Base-by-base conservation (phyloP, 2,329 filamentous ascomycete species). In the Verticillium dahliae region DNA sequence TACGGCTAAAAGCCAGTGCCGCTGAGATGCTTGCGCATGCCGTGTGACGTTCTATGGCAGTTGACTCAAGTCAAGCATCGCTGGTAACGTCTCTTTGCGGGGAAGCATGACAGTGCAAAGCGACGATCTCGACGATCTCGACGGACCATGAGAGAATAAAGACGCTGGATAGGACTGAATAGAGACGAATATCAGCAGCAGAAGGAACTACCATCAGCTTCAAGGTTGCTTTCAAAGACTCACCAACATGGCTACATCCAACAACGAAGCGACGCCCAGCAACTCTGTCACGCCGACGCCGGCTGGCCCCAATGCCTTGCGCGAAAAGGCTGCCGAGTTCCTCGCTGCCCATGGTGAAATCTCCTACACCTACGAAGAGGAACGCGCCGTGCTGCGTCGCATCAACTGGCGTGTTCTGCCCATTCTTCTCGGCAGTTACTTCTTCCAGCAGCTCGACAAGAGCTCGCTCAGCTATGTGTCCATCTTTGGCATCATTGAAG, bases 371-470 rank as follows among this genome's bases (percentile, higher is more conserved):
- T 78, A 77, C 61, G 78, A 82, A 45, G 81, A 84, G 66, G 81
- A 83, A 65, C 76, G 74, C n/a, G 70, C 66, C 1, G 76, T 79
- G 3, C 65, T 80, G n/a, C 71, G 70, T 27, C 73, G 73, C n/a
- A 82, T 85, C 56, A 81, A 85, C 65, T 65, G 70, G 10, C 78
- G 78, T 0, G 73, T 85, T 7, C 72, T 85, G 1, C 79, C 80
- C 6, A 72, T 85, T 5, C 69, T 85, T 6, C 74, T 85, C 1
- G 76, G 78, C 1, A 81, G 82, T 6, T 86, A 86, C 71, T 85
- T 85, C 70, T 81, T 85, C 65, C 82, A 85, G 65, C 80, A 84
- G 63, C 77, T 84, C 10, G 81, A 84, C 70, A 84, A 84, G 68
- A 75, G 74, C 39, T 73, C 75, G 1, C 68, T 79, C 1, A 63